A percentile compares a stretch with the other conserved stretches of the same genome.
Conservation (phyloP, 345 rosid species). For the Heritiera littoralis region DNA sequence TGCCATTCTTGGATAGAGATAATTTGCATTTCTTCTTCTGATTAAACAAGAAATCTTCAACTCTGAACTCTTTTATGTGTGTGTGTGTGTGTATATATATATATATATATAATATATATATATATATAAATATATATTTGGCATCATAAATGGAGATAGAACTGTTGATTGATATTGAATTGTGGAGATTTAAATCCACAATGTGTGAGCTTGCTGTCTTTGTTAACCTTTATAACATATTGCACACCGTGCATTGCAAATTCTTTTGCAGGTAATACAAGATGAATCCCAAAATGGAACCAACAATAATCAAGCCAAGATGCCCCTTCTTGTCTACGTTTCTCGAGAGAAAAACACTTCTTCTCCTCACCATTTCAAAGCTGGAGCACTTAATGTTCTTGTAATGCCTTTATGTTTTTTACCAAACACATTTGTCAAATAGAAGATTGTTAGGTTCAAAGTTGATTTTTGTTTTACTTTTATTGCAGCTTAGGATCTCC, state of each 20-base stretch:
- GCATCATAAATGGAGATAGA: no score
- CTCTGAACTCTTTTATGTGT: no score
- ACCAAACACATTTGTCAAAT: neutral
- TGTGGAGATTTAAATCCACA: no score
- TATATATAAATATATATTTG: no score
- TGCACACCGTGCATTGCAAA: neutral
- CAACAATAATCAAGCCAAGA: neutral
- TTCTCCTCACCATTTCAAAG: constrained; percentile 12
- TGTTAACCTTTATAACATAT: neutral
- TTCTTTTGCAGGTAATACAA: constrained; percentile 5
- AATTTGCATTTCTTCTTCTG: no score
- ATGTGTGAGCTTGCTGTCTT: no score
- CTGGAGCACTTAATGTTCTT: constrained; percentile 20
- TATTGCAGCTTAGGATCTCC: constrained; percentile 53
- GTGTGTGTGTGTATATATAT: no score
- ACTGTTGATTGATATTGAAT: no score
- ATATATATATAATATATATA: no score
- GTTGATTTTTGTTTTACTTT: neutral
- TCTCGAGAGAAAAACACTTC: constrained; percentile 19
- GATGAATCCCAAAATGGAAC: neutral
- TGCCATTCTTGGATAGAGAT: no score
- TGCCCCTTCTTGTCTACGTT: constrained; percentile 19
- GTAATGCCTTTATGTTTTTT: constrained; percentile 6
- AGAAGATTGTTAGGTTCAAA: neutral
- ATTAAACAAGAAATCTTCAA: no score